phyloP scores from a whole-genome alignment of 768 basidiomycete species.

The Artomyces pyxidatus region DNA sequence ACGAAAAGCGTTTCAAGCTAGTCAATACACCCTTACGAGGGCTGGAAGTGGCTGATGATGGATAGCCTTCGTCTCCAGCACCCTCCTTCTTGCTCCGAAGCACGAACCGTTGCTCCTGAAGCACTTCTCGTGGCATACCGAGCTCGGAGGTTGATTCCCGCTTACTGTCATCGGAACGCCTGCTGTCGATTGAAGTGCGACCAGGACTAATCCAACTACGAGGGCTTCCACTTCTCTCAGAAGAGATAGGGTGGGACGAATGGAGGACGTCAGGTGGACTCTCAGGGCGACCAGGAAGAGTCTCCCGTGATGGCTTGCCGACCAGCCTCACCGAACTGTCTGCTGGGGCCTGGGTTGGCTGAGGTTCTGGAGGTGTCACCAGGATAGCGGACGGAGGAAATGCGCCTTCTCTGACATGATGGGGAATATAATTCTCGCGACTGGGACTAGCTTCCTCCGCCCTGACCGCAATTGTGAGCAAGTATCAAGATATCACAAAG shows the following conservation, averaged over 20 bases:
- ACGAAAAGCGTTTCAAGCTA: slow-evolving; percentile 37
- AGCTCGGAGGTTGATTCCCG: not conserved
- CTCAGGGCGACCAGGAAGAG: not conserved
- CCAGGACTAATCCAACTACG: not conserved
- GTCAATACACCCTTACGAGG: slow-evolving; percentile 20
- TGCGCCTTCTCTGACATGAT: slow-evolving; percentile 50
- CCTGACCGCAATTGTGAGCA: too few relatives aligned
- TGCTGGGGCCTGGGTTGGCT: too few relatives aligned
- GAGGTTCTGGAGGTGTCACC: slow-evolving; percentile 8
- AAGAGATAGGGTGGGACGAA: not conserved
- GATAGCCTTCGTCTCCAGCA: slow-evolving; percentile 4
- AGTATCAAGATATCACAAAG: too few relatives aligned
- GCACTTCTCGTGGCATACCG: not conserved
- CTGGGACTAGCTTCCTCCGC: not conserved
- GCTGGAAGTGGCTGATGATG: slow-evolving; percentile 3
- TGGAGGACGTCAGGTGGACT: not conserved
- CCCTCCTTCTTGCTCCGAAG: slow-evolving; percentile 1
- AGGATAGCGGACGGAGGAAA: slow-evolving; percentile 41
- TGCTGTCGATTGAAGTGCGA: not conserved
- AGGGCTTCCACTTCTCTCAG: not conserved
- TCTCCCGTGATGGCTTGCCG: slow-evolving; percentile 9
- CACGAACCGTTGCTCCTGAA: not conserved
- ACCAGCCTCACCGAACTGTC: not conserved
- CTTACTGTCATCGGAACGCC: not conserved
- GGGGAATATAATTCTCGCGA: slow-evolving; percentile 20